A percentile compares a stretch with the other conserved stretches of the same genome.
These are phyloP conservation scores for Wickerhamiella domercqiae DNA, from an alignment of 805 yeast species.

Conservation along the genomic window DNA sequence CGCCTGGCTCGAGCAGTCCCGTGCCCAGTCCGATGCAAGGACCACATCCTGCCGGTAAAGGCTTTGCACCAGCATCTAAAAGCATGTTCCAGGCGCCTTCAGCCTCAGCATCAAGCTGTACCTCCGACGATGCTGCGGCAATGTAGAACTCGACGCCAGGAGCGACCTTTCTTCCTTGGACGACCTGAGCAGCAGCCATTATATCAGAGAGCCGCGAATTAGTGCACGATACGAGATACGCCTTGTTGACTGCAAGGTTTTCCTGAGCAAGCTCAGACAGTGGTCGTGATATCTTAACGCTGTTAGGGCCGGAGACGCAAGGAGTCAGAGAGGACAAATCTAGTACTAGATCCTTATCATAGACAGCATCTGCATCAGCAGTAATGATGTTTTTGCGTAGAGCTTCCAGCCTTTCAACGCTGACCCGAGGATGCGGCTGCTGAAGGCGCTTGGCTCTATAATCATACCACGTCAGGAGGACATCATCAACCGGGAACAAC, in stretches of 20 bases:
- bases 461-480: conserved; percentile 63
- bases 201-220: conserved; percentile 88
- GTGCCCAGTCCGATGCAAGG: conserved; percentile 97
- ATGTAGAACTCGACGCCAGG: conserved; percentile 87
- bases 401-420: conserved; percentile 38
- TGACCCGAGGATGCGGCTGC: conserved; percentile 74
- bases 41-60: conserved; percentile 98
- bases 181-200: conserved; percentile 82
- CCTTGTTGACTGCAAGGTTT: conserved; percentile 72
- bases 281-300: conserved; percentile 80
- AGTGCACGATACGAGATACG: conserved; percentile 95
- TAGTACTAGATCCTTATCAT: conserved; percentile 74
- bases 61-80: conserved; percentile 82
- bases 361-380: conserved; percentile 66
- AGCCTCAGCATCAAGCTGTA: conserved; percentile 82
- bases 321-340: conserved; percentile 76
- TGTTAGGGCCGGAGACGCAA: conserved; percentile 89
- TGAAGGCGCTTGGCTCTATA: conserved; percentile 42
- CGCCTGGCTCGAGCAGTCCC: conserved; percentile 87
- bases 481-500: conserved; percentile 85
- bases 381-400: conserved; percentile 31
- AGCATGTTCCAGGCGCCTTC: conserved; percentile 86
- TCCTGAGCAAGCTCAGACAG: conserved; percentile 57
- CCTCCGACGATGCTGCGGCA: conserved; percentile 92
- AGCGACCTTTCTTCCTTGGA: conserved; percentile 70